Evolutionary conservation across 306 rosid species (phyloP).

Genomic region (Abrus pulchellus): DNA sequence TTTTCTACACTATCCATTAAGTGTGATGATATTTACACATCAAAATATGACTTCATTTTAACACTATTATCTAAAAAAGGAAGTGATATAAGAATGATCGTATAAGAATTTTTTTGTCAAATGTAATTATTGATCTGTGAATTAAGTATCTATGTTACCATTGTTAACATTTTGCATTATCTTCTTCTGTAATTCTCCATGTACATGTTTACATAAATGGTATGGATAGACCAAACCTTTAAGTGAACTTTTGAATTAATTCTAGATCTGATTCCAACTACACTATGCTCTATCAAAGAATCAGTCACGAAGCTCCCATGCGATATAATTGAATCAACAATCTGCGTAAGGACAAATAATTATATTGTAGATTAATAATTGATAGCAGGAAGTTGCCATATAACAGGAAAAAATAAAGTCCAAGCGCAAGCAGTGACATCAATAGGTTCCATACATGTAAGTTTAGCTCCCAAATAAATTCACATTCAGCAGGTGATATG

Average conservation of each 20-base stretch:
- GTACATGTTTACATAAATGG: constrained; percentile 23
- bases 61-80: neutral
- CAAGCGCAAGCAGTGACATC: too few relatives aligned
- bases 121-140: neutral
- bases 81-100: neutral
- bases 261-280: constrained; percentile 78
- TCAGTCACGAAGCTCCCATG: constrained; percentile 82
- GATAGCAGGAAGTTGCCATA: neutral
- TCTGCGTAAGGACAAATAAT: constrained; percentile 58
- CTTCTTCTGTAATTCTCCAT: neutral
- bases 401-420: too few relatives aligned
- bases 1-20: neutral
- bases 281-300: constrained; percentile 76
- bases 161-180: constrained; percentile 9
- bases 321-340: constrained; percentile 77
- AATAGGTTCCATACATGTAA: too few relatives aligned
- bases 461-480: too few relatives aligned
- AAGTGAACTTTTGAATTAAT: constrained; percentile 70
- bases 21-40: neutral
- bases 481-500: too few relatives aligned
- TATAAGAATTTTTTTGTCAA: neutral
- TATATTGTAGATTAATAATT: neutral
- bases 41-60: neutral
- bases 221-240: constrained; percentile 56
- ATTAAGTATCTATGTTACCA: constrained; percentile 7